Evolutionary conservation across 148 eudicot species (phyloP), one percentile per base, ranked within the genome.

Genomic region (Chenopodium album): DNA sequence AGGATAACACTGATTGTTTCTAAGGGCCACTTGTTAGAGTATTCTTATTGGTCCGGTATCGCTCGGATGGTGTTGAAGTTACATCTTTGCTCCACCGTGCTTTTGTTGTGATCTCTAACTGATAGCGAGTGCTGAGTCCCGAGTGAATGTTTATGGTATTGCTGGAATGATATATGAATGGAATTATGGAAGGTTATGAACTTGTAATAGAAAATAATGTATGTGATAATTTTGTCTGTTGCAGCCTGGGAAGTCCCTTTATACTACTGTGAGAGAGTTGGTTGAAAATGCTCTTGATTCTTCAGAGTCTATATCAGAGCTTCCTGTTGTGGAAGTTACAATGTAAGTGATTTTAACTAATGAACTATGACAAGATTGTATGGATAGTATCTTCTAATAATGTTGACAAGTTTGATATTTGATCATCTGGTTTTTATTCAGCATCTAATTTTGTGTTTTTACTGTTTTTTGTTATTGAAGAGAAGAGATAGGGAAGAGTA

Each of bases 211-310:
- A 12, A 56, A 47, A 6, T 13, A 41, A 4, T 83, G 52, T 11
- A 22, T 73, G 41, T 70, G 68, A 79, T 37, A 44, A 32, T 48
- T 76, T 80, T 1, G 48, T 56, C n/a, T 67, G 44, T 82, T 79
- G 82, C 86, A 97, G 99, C 99, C 98, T 23, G 99, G 99, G 56
- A 97, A 97, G 81, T 82, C 86, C 50, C 87, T 97, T 71, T 97
- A 97, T 82, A 97, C 99, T 59, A 97, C 99, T 52, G 97, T 97
- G 78, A 87, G 99, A 84, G 99, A 97, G 89, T 93, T 97, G 80
- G 97, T 97, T 74, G 99, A 97, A 86, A 97, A 97, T 90, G 88
- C 98, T 22, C 94, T 97, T 85, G 99, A 97, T 89, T 94, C 99
- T 17, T 92, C 97, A 0, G 99, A 97, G 87, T 89, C 99, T 13